A percentile compares a stretch with the other conserved stretches of the same genome.
phyloP scores from a whole-genome alignment of 306 rosid genomes.

The Pachyrhizus erosus region DNA sequence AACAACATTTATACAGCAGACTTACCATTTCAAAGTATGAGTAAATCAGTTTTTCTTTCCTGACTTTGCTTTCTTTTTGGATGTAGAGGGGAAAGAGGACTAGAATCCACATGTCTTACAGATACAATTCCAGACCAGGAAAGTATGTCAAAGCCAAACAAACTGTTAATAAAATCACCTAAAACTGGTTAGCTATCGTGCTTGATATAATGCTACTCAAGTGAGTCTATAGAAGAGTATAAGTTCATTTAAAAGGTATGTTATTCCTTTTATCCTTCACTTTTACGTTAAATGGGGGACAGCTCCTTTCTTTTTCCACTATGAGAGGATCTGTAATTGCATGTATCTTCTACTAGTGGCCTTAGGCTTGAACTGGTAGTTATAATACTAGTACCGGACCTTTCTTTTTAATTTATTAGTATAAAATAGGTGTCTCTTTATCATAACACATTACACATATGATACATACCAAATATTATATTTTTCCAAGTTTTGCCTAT shows the following conservation, averaged over 20 bases:
- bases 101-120: constrained; percentile 17
- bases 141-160: constrained; percentile 15
- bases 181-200: constrained; percentile 4
- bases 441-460: background rate
- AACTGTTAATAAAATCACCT: constrained; percentile 23
- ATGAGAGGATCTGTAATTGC: background rate
- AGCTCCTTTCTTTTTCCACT: background rate
- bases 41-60: background rate
- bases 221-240: constrained; percentile 6
- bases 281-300: background rate
- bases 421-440: background rate
- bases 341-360: constrained; percentile 2
- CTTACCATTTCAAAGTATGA: constrained; percentile 1
- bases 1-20: constrained; percentile 20
- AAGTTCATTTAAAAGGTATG: constrained; percentile 18
- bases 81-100: background rate
- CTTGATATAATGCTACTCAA: constrained; percentile 20
- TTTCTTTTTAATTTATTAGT: background rate
- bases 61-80: background rate
- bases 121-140: constrained; percentile 16
- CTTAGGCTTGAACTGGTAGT: constrained; percentile 10
- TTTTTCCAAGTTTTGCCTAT: constrained; percentile 14
- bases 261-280: background rate
- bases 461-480: constrained; percentile 12
- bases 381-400: constrained; percentile 10